Percentiles rank a stretch among this genome's conserved stretches.
phyloP scores from a whole-genome alignment of 2,329 filamentous ascomycete species.

The Plenodomus lindquistii region DNA sequence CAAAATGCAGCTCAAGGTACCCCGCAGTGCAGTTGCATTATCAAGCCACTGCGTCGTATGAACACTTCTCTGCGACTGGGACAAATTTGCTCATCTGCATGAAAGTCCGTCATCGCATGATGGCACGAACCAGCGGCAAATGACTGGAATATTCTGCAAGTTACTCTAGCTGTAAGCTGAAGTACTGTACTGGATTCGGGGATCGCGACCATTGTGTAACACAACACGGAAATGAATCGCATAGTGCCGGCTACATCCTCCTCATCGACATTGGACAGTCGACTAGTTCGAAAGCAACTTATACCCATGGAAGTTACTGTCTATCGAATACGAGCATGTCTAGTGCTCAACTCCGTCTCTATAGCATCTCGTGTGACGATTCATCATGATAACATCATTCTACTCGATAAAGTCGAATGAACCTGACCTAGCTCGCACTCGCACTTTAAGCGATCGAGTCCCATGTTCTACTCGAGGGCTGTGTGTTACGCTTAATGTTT shows the following conservation, averaged over 20 bases:
- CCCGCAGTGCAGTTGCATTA: conserved; percentile 10
- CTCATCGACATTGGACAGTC: conserved; percentile 14
- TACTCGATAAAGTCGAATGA: not conserved
- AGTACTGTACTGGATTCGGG: conserved; percentile 6
- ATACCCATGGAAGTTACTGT: not conserved
- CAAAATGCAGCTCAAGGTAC: conserved; percentile 19
- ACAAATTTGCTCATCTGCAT: not conserved
- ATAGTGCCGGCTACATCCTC: conserved; percentile 13
- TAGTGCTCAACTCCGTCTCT: conserved; percentile 23
- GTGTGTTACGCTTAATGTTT: too few relatives aligned
- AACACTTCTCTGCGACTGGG: conserved; percentile 1
- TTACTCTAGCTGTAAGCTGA: not conserved
- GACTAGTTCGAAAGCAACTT: conserved; percentile 11
- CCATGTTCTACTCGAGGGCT: too few relatives aligned
- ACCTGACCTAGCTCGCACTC: not conserved
- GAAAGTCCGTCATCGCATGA: not conserved
- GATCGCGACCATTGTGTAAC: conserved; percentile 27
- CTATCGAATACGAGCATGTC: conserved; percentile 12
- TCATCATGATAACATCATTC: not conserved
- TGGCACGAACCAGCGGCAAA: conserved; percentile 14
- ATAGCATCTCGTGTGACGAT: not conserved
- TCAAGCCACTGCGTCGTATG: conserved; percentile 5
- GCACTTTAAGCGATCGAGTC: not conserved
- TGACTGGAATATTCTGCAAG: too few relatives aligned
- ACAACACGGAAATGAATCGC: conserved; percentile 11